Evolutionary conservation across 768 basidiomycete species (phyloP), one percentile per base, ranked within the genome.

Genomic region (Kwoniella mangroviensis): DNA sequence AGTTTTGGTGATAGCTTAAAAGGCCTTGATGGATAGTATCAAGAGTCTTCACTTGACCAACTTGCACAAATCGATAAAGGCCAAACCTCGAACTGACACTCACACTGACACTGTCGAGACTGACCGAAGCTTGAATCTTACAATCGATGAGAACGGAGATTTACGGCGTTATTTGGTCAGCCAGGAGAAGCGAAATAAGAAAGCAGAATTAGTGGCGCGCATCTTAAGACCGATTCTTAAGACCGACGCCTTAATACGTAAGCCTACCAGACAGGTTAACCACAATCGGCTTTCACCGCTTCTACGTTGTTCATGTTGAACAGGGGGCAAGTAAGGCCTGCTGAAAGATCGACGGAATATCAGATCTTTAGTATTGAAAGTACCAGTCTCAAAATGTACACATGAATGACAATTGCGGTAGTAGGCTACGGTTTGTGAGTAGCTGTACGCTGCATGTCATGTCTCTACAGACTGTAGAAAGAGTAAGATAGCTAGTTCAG

Each of bases 191-290:
- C 12, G 41, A 60, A 60, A 26, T 34, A 9, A 19, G 17, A 19
- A 5, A 15, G 17, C 51, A 41, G 10, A 26, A 49, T 13, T 19
- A 26, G 52, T 53, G 59, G 58, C 40, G 7, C 9, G 43, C 4
- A 17, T 11, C 55, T 69, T 69, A 69, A 54, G 22, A 40, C 68
- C 68, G 68, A 69, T 51, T n/a, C 54, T 69, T 69, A 69, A 63
- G 42, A 24, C 68, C 68, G 68, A 69, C 22, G 12, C 0, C 22
- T 6, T 12, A 9, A 64, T 69, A 69, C 68, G 68, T 69, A 69
- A 69, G 43, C 26, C 5, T 7, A 0, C 6, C 34, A 34, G 9
- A 34, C 34, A 34, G 34, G 34, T 34, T 1, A 4, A 1, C 15
- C 34, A 0, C 13, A 7, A n/a, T 34, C 58, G 58, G 54, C 12